Evolutionary conservation across 164 flowering plant species (phyloP).

Genomic region (Paratinospora sagittata): DNA sequence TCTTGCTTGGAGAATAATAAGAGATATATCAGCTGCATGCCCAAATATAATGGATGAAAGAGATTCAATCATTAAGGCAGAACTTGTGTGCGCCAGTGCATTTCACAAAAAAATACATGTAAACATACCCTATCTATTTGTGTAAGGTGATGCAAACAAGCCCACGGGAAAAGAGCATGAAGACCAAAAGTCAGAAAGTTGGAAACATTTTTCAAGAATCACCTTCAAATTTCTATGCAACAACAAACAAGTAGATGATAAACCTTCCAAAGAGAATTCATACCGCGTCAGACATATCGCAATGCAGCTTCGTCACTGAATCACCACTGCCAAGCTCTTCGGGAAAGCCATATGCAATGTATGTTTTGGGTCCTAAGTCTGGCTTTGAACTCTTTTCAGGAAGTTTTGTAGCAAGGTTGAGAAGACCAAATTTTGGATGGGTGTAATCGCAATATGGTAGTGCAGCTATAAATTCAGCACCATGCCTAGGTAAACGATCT

Average conservation of each 20-base stretch:
- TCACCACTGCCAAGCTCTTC: conserved; percentile 88
- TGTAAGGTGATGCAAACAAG: no score
- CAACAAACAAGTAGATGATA: not conserved
- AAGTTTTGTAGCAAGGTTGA: conserved; percentile 70
- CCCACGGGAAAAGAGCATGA: no score
- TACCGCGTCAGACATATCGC: conserved; percentile 82
- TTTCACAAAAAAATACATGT: no score
- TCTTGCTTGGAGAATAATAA: no score
- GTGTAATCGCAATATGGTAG: conserved; percentile 73
- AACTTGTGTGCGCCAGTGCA: no score
- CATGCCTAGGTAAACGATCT: conserved; percentile 72
- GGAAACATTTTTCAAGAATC: no score
- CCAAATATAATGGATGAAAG: no score
- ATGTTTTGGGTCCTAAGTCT: conserved; percentile 78
- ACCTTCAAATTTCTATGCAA: not conserved
- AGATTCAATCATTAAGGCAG: no score
- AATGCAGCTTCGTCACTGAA: conserved; percentile 76
- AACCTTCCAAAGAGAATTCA: not conserved
- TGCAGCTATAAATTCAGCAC: conserved; percentile 62
- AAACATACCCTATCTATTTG: no score
- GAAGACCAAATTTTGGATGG: conserved; percentile 52
- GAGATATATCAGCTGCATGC: no score
- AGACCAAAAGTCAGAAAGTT: no score
- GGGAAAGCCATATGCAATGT: conserved; percentile 63
- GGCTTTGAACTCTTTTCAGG: conserved; percentile 55